Conservation (phyloP, 2,329 filamentous ascomycete genomes). For the Fusarium hainanense region DNA sequence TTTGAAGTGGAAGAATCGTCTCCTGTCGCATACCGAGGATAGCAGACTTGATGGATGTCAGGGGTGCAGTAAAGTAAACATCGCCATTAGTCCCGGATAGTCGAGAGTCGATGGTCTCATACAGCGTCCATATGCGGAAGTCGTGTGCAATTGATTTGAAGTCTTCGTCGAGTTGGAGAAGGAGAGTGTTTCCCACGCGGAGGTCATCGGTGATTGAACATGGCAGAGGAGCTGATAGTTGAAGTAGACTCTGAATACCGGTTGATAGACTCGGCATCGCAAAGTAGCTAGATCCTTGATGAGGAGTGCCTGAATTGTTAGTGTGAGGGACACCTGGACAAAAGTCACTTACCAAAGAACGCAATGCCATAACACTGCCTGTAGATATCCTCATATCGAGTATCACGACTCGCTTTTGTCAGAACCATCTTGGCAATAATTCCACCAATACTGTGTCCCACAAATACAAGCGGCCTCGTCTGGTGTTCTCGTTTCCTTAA, state of each 20-base stretch:
- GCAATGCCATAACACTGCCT: constrained; percentile 70
- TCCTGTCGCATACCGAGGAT: constrained; percentile 64
- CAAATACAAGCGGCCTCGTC: constrained; percentile 66
- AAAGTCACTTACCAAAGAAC: constrained; percentile 63
- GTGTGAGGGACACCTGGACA: background rate
- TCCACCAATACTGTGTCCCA: constrained; percentile 71
- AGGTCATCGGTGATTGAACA: constrained; percentile 62
- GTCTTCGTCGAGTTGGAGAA: constrained; percentile 63
- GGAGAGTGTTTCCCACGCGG: constrained; percentile 59
- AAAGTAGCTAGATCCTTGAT: constrained; percentile 72
- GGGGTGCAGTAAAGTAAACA: constrained; percentile 68
- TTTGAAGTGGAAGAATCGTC: constrained; percentile 64
- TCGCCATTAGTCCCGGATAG: constrained; percentile 59
- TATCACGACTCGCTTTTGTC: constrained; percentile 57
- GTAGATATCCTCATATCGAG: constrained; percentile 57
- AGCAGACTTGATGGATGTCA: constrained; percentile 68
- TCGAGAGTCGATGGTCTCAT: constrained; percentile 70
- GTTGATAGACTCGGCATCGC: constrained; percentile 66
- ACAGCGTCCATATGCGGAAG: constrained; percentile 70
- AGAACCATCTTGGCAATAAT: constrained; percentile 69
- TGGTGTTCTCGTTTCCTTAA: constrained; percentile 51
- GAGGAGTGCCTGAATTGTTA: constrained; percentile 62
- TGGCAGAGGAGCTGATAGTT: constrained; percentile 63
- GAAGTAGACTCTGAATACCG: constrained; percentile 65
- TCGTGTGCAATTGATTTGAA: constrained; percentile 69